Base-by-base conservation (phyloP, 2,329 filamentous ascomycete species). In the Calonectria leucothoes region DNA sequence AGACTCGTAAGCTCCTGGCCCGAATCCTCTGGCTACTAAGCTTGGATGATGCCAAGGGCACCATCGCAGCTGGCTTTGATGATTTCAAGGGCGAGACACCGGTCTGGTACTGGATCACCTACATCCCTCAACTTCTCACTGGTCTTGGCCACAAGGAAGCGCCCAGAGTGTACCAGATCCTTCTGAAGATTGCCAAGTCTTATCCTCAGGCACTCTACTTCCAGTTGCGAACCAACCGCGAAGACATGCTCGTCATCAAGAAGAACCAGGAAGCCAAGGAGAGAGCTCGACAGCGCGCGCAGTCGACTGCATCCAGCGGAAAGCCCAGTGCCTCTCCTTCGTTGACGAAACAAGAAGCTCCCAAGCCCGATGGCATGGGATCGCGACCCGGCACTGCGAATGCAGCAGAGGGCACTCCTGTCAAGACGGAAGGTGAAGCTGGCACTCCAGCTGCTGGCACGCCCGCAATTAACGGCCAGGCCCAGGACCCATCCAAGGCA, bases 81-180 rank as follows among this genome's bases (percentile, higher is more conserved):
- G 95, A 96, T 78, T 99, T 97, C 87, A 98, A 98, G 87, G 97
- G 97, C 66, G 97, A 99, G 79, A 98, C 95, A 2, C 95, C 96
- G 0, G 95, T 98, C 15, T 99, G 97, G 97, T 99, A 98, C 86
- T 99, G 97, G 97, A 98, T 98, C 78, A 98, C 96, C 0, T 99
- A 98, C 83, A 98, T 99, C 76, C 97, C 97, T 23, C 97, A 99
- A 84, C 90, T 99, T 51, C 91, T 99, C 37, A 96, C 95, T 52
- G 97, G 96, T 66, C 89, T 99, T 65, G 95, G 94, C 2, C 93
- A 98, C 81, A 96, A 96, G 79, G 97, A 99, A 84, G 96, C 95
- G 15, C 92, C 93, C 6, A 93, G 97, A 61, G 94, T 96, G 55
- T 94, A 97, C 82, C 91, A 92, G 65, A 95, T 99, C 64, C 89